phyloP scores from a whole-genome alignment of 2,329 filamentous ascomycete species.

The Fusarium pilosicola region DNA sequence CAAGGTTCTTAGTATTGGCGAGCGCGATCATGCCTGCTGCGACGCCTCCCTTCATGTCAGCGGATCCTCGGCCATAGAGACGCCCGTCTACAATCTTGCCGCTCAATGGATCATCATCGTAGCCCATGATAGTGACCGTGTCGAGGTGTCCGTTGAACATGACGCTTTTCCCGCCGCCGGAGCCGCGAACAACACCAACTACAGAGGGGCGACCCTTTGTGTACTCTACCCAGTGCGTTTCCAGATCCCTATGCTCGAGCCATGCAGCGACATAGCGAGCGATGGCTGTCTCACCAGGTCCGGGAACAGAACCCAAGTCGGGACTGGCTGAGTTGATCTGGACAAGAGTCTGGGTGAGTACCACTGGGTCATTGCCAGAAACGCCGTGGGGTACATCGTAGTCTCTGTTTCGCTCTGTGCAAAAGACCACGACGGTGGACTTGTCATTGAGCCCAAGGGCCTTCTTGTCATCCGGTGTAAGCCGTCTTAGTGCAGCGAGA shows the following conservation, averaged over 20 bases:
- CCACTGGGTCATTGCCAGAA: slow-evolving; percentile 53
- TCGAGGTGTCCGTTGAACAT: slow-evolving; percentile 66
- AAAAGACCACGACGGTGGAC: slow-evolving; percentile 72
- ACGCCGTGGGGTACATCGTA: slow-evolving; percentile 59
- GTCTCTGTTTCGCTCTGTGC: slow-evolving; percentile 66
- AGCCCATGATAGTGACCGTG: slow-evolving; percentile 60
- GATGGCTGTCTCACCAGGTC: slow-evolving; percentile 58
- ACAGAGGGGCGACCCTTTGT: slow-evolving; percentile 60
- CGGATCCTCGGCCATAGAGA: slow-evolving; percentile 57
- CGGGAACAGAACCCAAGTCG: slow-evolving; percentile 52
- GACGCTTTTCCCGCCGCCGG: slow-evolving; percentile 57
- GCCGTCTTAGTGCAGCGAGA: slow-evolving; percentile 64
- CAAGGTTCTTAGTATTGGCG: slow-evolving; percentile 50
- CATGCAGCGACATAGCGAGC: slow-evolving; percentile 60
- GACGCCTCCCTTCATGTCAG: slow-evolving; percentile 64
- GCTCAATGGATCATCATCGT: slow-evolving; percentile 57
- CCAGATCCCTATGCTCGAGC: slow-evolving; percentile 62
- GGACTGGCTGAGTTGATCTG: slow-evolving; percentile 62
- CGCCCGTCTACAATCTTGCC: slow-evolving; percentile 53
- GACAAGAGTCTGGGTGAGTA: slow-evolving; percentile 57
- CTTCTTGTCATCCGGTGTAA: slow-evolving; percentile 51
- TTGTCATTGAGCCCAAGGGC: slow-evolving; percentile 53
- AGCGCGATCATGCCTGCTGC: slow-evolving; percentile 58
- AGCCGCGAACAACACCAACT: slow-evolving; percentile 58
- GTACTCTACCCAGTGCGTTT: slow-evolving; percentile 60